phyloP scores from a whole-genome alignment of 2,329 filamentous ascomycete genomes.

The Stagonosporopsis vannaccii region DNA sequence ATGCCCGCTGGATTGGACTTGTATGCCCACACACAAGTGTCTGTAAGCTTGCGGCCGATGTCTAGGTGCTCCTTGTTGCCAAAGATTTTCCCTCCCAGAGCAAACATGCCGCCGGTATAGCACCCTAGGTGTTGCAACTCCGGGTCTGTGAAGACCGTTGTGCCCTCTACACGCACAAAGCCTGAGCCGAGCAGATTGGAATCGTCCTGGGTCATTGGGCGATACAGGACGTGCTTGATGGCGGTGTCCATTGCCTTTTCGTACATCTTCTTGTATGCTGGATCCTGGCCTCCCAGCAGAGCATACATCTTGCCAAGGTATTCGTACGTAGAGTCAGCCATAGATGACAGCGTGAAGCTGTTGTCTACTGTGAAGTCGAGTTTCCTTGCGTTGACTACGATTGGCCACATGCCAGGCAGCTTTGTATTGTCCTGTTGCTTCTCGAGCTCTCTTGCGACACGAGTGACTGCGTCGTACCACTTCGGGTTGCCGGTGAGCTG shows the following conservation, averaged over 20 bases:
- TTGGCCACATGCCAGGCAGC: constrained; percentile 58
- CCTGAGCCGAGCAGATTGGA: constrained; percentile 58
- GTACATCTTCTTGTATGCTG: constrained; percentile 62
- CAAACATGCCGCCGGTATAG: constrained; percentile 69
- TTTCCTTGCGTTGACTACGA: constrained; percentile 52
- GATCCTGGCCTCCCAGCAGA: constrained; percentile 51
- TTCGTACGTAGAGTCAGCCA: constrained; percentile 49
- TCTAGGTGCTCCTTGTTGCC: constrained; percentile 61
- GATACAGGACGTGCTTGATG: constrained; percentile 56
- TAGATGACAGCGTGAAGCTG: constrained; percentile 45
- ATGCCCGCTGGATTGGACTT: constrained; percentile 63
- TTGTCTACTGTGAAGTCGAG: constrained; percentile 52
- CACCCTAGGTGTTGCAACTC: constrained; percentile 66
- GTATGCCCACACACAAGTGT: constrained; percentile 71
- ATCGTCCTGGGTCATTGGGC: constrained; percentile 57
- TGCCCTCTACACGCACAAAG: constrained; percentile 47
- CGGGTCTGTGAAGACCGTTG: constrained; percentile 51
- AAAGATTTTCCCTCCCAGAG: constrained; percentile 65
- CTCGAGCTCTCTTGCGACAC: constrained; percentile 53
- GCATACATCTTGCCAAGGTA: constrained; percentile 55
- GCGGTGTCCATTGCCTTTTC: constrained; percentile 57
- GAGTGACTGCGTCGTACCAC: constrained; percentile 56
- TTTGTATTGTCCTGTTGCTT: constrained; percentile 53
- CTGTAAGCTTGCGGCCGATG: constrained; percentile 64
- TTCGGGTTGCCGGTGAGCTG: constrained; percentile 55